Percentiles rank a stretch among this genome's conserved stretches.
These are phyloP conservation scores for Parastagonospora nodorum DNA, from an alignment of 2,329 filamentous ascomycete species.

Conservation along the genomic window DNA sequence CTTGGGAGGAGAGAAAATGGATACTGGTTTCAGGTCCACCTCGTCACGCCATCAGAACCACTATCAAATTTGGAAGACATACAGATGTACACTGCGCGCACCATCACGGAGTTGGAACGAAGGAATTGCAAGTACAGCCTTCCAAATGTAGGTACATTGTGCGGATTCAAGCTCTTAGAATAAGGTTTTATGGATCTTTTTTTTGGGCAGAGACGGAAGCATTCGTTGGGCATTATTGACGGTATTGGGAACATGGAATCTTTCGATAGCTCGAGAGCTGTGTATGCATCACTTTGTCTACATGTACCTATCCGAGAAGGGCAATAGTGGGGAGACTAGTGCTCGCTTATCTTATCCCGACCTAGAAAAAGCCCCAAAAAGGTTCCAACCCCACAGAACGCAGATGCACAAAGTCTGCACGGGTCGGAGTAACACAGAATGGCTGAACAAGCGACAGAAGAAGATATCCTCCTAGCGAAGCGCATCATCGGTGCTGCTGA, in stretches of 20 bases:
- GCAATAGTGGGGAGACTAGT: conserved; percentile 1
- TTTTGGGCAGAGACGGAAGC: background rate
- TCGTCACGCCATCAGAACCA: background rate
- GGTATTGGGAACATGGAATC: too few relatives aligned
- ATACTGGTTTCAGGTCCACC: background rate
- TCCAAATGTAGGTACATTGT: background rate
- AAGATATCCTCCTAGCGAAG: conserved; percentile 44
- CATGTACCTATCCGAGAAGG: background rate
- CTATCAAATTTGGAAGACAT: background rate
- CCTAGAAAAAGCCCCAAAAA: conserved; percentile 11
- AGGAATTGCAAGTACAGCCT: background rate
- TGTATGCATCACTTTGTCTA: background rate
- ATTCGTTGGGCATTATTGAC: too few relatives aligned
- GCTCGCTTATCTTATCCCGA: conserved; percentile 18
- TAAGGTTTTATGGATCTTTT: background rate
- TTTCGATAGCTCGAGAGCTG: background rate
- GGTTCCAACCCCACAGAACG: conserved; percentile 9
- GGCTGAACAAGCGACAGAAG: conserved; percentile 41
- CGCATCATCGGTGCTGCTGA: conserved; percentile 44
- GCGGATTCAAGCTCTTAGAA: background rate
- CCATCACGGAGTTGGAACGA: background rate
- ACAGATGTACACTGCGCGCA: background rate
- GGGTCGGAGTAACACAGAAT: conserved; percentile 23
- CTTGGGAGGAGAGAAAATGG: background rate
- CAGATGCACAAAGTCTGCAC: conserved; percentile 14